A percentile compares a stretch with the other conserved stretches of the same genome.
phyloP scores from a whole-genome alignment of 23 red algal species.

The Pyropia yezoensis region DNA sequence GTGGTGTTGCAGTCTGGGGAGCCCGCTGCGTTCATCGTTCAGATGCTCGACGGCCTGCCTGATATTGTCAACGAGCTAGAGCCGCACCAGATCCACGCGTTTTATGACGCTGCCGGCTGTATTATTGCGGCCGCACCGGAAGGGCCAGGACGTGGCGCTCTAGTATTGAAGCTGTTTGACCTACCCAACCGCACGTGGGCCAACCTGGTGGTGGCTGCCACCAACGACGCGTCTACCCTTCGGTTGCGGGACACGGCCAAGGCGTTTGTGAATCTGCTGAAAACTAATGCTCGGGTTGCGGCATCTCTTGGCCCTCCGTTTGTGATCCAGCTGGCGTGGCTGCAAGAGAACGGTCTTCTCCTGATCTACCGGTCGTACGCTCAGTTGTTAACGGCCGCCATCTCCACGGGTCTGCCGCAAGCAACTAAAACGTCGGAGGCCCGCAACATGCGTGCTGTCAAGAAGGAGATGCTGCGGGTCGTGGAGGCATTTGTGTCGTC shows the following conservation, averaged over 20 bases:
- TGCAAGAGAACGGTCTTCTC: constrained; percentile 67
- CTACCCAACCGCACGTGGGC: constrained; percentile 84
- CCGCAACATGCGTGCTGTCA: constrained; percentile 88
- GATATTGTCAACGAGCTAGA: constrained; percentile 86
- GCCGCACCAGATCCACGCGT: constrained; percentile 94
- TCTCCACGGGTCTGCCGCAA: constrained; percentile 43
- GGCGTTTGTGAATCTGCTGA: constrained; percentile 76
- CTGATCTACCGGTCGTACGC: constrained; percentile 76
- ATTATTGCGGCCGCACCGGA: constrained; percentile 58
- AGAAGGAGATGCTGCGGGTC: constrained; percentile 74
- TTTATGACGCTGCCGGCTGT: constrained; percentile 80
- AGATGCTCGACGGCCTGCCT: constrained; percentile 79
- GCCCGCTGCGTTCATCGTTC: constrained; percentile 61
- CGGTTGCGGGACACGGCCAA: constrained; percentile 77
- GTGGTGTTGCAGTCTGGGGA: constrained; percentile 68
- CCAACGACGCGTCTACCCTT: constrained; percentile 37
- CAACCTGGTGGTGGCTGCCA: constrained; percentile 59
- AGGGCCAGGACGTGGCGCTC: constrained; percentile 12
- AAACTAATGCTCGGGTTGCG: constrained; percentile 76
- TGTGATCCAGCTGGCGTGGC: constrained; percentile 63
- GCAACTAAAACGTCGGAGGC: constrained; percentile 68
- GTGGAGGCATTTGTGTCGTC: constrained; percentile 70
- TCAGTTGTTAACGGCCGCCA: constrained; percentile 52
- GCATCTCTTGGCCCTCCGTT: constrained; percentile 67
- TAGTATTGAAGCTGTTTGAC: constrained; percentile 84